Evolutionary conservation across 148 eudicot genomes (phyloP), one percentile per base, ranked within the genome.

Genomic region (Chenopodium suecicum): DNA sequence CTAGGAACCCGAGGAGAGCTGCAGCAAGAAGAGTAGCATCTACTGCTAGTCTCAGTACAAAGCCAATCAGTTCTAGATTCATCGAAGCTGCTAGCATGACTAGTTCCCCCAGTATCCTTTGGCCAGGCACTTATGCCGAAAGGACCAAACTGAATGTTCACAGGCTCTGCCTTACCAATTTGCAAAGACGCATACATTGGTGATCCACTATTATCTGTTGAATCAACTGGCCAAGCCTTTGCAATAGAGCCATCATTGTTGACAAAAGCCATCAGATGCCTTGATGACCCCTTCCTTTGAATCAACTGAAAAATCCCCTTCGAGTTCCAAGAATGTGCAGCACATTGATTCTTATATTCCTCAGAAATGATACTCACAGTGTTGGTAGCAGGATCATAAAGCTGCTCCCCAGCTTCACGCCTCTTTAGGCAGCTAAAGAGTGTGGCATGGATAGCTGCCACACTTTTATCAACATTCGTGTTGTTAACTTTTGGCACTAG

Each of bases 101-200:
- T 94, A 16, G 98, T 93, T 79, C 94, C 91, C 52, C 94, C 95
- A 27, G 85, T 84, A 83, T 95, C 94, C 80, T 85, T 85, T 11
- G 93, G 96, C 98, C 98, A 95, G 79, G 98, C 97, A 88, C 98
- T 95, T 70, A 95, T 87, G 81, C 99, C 99, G 65, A 92, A 93
- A 86, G 90, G 89, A 85, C 99, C 99, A 86, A 95, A 95, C 88
- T 93, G 99, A 89, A 95, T 84, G 86, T 95, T 95, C 14, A 95
- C 91, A 63, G 97, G 94, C 77, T 93, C 99, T 66, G 93, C 96
- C 84, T 82, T 93, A 31, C 89, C 93, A 54, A 93, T 91, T 79
- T 79, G 89, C 88, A 95, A 47, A 1, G 94, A 96, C 56, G 92
- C 94, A 86, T 92, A 93, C 91, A 90, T 80, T 8, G 97, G 94